Evolutionary conservation across 164 flowering plant genomes (phyloP), one percentile per base, ranked within the genome.

Genomic region (Piper longum): DNA sequence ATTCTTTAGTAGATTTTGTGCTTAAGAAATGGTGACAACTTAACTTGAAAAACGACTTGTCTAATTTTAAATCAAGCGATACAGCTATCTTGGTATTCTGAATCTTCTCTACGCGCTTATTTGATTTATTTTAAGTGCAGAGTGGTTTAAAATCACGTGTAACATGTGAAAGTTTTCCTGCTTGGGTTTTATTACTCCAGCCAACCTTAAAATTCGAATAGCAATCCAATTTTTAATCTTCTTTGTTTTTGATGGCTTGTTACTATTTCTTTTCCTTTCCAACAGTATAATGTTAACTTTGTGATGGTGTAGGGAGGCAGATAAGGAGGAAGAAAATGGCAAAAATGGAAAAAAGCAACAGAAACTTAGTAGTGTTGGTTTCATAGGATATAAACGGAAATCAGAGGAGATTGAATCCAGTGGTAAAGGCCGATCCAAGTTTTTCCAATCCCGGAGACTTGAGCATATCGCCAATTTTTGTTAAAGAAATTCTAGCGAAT

Each of bases 401-500:
- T 57, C 59, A 18, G 40, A n/a, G 59, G 40, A 60, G 64, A 76
- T 78, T 12, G 91, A 86, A 76, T 92, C 98, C 54, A 89, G 86
- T 77, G 89, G 82, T 16, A 86, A 81, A 77, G 93, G 91, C 4
- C 96, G 89, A 51, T 82, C 88, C 82, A 89, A 82, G 71, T 89
- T 92, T 71, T 87, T 92, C 65, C 88, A 85, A 68, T 62, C 91
- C 40, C 95, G 98, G 66, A 92, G 83, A 65, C 93, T 92, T 60
- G 91, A 92, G 81, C 85, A 73, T 67, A 64, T 82, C 41, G 61
- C 74, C 65, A 71, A 75, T 56, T 89, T 89, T 74, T 77, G 64
- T 66, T 56, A 40, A 16, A 9, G 11, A 9, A 48, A 2, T 48
- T 48, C 14, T 48, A 2, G 14, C 9, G 14, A 48, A 9, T 2